Evolutionary conservation across 768 basidiomycete species (phyloP).

Genomic region (Tricholoma furcatifolium): DNA sequence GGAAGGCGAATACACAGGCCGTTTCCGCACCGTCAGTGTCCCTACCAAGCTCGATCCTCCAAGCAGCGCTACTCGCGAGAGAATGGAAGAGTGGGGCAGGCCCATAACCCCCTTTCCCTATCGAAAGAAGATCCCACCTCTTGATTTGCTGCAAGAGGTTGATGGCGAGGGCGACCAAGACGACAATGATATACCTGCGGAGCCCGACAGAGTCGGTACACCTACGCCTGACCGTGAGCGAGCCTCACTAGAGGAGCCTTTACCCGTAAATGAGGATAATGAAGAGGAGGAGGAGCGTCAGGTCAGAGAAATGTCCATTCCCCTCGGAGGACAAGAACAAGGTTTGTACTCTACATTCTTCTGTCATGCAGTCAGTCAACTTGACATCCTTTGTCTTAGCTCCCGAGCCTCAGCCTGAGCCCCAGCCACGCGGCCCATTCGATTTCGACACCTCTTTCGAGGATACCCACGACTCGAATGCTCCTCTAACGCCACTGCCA

Average conservation of each 20-base stretch:
- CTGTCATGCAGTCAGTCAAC: background rate
- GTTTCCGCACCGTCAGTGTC: constrained; percentile 52
- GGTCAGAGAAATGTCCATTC: constrained; percentile 24
- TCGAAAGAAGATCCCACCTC: constrained; percentile 14
- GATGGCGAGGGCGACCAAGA: constrained; percentile 18
- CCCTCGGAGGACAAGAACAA: constrained; percentile 23
- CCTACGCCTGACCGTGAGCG: background rate
- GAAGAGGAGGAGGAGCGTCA: constrained; percentile 25
- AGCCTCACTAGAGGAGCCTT: background rate
- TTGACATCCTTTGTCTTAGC: no score
- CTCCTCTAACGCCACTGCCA: no score
- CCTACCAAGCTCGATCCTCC: constrained; percentile 68
- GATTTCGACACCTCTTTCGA: constrained; percentile 15
- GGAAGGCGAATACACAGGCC: constrained; percentile 68
- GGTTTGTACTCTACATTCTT: constrained; percentile 15
- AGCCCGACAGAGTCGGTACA: constrained; percentile 22
- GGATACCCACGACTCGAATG: no score
- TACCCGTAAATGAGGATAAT: background rate
- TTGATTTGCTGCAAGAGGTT: constrained; percentile 21
- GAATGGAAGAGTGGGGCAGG: constrained; percentile 63
- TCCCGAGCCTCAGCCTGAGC: constrained; percentile 10
- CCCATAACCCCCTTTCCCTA: constrained; percentile 69
- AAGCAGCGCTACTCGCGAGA: constrained; percentile 47
- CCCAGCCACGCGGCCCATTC: constrained; percentile 3
- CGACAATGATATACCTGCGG: constrained; percentile 20